Conservation (phyloP, 2,329 filamentous ascomycete species). For the Colletotrichum musicola region DNA sequence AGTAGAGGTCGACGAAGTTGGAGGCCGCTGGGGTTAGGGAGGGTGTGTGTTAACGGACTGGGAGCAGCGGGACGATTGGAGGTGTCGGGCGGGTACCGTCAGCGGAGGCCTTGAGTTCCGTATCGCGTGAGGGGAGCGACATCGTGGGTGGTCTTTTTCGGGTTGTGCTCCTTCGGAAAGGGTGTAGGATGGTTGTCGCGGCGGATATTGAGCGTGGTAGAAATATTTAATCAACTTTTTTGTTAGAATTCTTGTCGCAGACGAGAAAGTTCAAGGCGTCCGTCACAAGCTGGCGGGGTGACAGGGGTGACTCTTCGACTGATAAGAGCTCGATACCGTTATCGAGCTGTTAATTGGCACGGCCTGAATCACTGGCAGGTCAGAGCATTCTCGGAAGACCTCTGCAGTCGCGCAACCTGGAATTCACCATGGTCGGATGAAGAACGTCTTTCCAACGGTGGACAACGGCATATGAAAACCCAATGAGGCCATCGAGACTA, state of each 20-base stretch:
- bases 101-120: constrained; percentile 59
- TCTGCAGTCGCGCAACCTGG: not conserved
- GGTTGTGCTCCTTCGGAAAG: not conserved
- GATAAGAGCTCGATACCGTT: constrained; percentile 38
- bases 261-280: constrained; percentile 12
- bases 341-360: constrained; percentile 11
- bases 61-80: not conserved
- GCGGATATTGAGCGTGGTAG: not conserved
- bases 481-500: constrained; percentile 32
- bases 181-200: not conserved
- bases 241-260: constrained; percentile 19
- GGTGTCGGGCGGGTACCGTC: constrained; percentile 53
- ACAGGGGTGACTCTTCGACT: not conserved
- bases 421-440: not conserved
- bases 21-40: constrained; percentile 69
- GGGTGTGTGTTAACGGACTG: not conserved
- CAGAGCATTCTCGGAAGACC: not conserved
- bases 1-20: constrained; percentile 80
- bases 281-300: constrained; percentile 29
- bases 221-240: not conserved
- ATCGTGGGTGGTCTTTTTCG: constrained; percentile 41
- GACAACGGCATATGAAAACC: not conserved
- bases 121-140: constrained; percentile 55
- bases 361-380: not conserved
- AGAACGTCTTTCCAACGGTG: not conserved